phyloP scores from a whole-genome alignment of 2,329 filamentous ascomycete genomes.

The Cryphonectria carpinicola region DNA sequence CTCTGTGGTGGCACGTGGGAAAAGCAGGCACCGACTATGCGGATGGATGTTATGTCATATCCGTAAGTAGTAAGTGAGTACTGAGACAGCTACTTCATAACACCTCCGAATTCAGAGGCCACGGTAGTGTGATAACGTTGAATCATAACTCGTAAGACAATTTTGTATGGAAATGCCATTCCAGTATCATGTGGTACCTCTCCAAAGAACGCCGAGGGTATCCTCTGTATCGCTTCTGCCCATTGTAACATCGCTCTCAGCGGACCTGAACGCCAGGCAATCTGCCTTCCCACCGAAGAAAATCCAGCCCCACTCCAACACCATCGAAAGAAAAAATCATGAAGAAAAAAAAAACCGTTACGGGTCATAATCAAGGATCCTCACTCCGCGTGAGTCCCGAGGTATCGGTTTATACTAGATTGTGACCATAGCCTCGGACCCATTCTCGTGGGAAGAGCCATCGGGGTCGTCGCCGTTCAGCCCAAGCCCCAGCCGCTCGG shows the following conservation, averaged over 20 bases:
- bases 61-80: neutral
- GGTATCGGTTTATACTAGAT: constrained; percentile 40
- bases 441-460: constrained; percentile 41
- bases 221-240: constrained; percentile 25
- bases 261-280: constrained; percentile 30
- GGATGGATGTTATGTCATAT: neutral
- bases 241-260: constrained; percentile 22
- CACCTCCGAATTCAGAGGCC: neutral
- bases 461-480: constrained; percentile 43
- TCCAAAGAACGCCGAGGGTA: constrained; percentile 27
- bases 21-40: neutral
- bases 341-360: neutral
- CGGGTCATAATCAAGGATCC: neutral
- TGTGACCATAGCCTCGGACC: constrained; percentile 57
- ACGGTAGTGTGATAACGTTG: constrained; percentile 1
- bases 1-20: neutral
- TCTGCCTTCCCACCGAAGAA: neutral
- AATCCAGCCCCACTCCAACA: constrained; percentile 27
- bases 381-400: neutral
- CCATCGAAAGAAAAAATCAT: neutral
- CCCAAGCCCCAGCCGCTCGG: constrained; percentile 46
- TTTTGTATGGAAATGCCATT: constrained; percentile 25
- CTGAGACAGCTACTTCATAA: neutral
- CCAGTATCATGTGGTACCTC: neutral
- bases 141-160: constrained; percentile 31